Base-by-base conservation (phyloP, 1,139 yeast genomes). In the Suhomyces wounanorum region DNA sequence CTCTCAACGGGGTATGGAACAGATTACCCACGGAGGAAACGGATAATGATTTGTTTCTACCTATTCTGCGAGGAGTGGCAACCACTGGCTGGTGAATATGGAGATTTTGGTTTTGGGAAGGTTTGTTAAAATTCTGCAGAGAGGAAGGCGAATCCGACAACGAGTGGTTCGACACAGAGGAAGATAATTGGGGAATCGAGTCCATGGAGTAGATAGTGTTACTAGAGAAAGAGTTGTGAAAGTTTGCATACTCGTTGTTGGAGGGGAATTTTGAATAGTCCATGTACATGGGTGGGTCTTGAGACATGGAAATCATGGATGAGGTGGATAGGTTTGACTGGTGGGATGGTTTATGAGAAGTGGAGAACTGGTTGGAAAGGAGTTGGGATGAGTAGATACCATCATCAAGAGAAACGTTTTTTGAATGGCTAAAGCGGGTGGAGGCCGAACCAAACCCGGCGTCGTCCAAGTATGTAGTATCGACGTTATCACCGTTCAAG, bases 131-230 rank as follows among this genome's bases (percentile, higher is more conserved):
- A 33, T 40, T 44, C 37, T 52, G 55, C 17, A 58, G 52, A 4
- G 69, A 64, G 21, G 61, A 62, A 1, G 77, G 75, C 18, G 71
- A 65, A 49, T 70, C 76, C 47, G 64, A 59, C 21, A 73, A 54
- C 59, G 77, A 65, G 55, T 75, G 70, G 63, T 69, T 64, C 56
- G 78, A 65, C 45, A 66, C 56, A 56, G 77, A 64, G 54, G 72
- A 66, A 53, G 69, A 62, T 47, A 75, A 65, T 49, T 70, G 68
- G 13, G 79, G 81, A 33, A 69, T 62, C 11, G 79, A 75, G 44
- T 77, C 82, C 48, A 64, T 58, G 23, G 82, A 77, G 17, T 78
- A 73, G 8, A 78, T 60, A 1, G 81, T 76, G 45, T 77, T 73
- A 44, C 64, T 67, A 10, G 79, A 71, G 40, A 60, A 66, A 26